A percentile compares a stretch with the other conserved stretches of the same genome.
phyloP scores from a whole-genome alignment of 1,139 yeast species.

The Geotrichum aggregatum region DNA sequence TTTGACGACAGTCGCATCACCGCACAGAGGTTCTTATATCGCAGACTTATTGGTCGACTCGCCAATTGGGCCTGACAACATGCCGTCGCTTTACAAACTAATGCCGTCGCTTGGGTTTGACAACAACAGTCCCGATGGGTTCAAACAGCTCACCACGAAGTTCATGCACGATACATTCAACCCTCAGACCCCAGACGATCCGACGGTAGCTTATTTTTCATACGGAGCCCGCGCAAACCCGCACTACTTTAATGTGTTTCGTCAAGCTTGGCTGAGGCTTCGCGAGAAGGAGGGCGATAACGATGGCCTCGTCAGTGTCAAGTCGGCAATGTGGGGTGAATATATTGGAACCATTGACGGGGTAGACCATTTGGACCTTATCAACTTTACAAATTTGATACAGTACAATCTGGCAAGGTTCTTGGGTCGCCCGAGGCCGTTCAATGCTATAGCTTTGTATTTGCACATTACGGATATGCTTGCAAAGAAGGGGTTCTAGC shows the following conservation, averaged over 20 bases:
- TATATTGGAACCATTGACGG: slow-evolving; percentile 72
- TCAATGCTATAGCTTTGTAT: slow-evolving; percentile 72
- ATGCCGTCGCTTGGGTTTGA: slow-evolving; percentile 20
- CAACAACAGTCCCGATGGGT: slow-evolving; percentile 28
- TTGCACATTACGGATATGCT: slow-evolving; percentile 67
- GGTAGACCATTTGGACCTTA: slow-evolving; percentile 81
- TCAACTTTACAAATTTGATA: slow-evolving; percentile 71
- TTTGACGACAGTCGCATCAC: slow-evolving; percentile 79
- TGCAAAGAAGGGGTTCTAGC: slow-evolving; percentile 58
- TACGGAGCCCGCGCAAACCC: slow-evolving; percentile 77
- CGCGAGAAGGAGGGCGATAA: slow-evolving; percentile 51
- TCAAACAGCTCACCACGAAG: slow-evolving; percentile 49
- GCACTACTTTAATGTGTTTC: slow-evolving; percentile 56
- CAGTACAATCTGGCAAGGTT: slow-evolving; percentile 38
- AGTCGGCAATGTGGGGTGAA: slow-evolving; percentile 77
- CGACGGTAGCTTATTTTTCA: slow-evolving; percentile 67
- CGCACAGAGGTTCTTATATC: slow-evolving; percentile 81
- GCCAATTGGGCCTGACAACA: slow-evolving; percentile 12
- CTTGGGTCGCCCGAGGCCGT: slow-evolving; percentile 41
- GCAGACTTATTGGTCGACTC: slow-evolving; percentile 61
- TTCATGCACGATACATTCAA: slow-evolving; percentile 54
- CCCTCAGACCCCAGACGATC: slow-evolving; percentile 45
- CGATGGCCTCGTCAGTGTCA: slow-evolving; percentile 82
- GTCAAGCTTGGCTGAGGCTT: slow-evolving; percentile 59
- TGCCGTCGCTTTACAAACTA: slow-evolving; percentile 17